These are phyloP conservation scores for Chaetoscypha palmicola DNA, from an alignment of 2,329 filamentous ascomycete species.

Conservation along the genomic window DNA sequence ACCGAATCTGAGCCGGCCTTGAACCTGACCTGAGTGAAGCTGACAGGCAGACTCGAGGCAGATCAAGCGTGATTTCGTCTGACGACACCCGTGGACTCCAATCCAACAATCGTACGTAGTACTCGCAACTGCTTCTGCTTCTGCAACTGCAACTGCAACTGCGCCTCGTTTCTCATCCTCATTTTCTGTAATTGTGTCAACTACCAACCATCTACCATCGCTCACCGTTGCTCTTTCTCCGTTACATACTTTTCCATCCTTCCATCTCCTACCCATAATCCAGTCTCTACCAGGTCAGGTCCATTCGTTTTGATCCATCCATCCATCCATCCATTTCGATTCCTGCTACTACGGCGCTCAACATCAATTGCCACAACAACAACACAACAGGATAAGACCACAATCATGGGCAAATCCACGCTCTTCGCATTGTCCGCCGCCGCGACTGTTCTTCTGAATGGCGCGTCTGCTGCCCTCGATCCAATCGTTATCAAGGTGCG, in stretches of 20 bases:
- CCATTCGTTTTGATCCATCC: not conserved
- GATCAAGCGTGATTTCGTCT: too few species aligned
- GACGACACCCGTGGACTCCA: too few species aligned
- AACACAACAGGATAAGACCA: not conserved
- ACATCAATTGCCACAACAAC: not conserved
- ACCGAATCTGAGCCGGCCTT: too few species aligned
- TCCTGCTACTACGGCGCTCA: not conserved
- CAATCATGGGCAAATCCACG: conserved; percentile 9
- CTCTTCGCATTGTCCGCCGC: conserved; percentile 34
- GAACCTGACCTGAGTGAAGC: too few species aligned
- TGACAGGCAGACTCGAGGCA: too few species aligned
- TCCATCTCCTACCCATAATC: not conserved
- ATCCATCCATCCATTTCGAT: not conserved
- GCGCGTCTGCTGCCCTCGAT: conserved; percentile 46
- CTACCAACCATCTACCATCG: not conserved
- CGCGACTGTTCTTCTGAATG: conserved; percentile 41
- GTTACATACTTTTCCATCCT: too few species aligned
- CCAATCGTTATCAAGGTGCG: conserved; percentile 40
- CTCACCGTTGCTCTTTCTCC: not conserved
- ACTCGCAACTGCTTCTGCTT: too few species aligned
- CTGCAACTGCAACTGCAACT: too few species aligned
- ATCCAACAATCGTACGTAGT: too few species aligned
- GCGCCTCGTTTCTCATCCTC: not conserved
- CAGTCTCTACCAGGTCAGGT: not conserved
- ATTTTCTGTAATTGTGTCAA: not conserved